Conservation (phyloP, 768 basidiomycete species). For the Cytidiella melzeri region DNA sequence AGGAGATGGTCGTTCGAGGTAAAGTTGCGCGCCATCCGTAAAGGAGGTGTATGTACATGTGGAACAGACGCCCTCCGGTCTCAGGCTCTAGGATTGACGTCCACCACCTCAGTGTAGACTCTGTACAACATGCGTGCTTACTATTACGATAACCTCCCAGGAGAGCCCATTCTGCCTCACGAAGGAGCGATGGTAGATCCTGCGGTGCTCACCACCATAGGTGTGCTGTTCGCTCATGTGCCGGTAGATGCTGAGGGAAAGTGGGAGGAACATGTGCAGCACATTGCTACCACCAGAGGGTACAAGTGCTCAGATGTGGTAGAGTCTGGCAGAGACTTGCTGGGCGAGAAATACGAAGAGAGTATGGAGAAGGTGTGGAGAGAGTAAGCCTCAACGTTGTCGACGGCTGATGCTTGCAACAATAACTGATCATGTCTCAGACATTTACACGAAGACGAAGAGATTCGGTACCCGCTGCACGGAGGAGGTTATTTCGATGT, state of each 20-base stretch:
- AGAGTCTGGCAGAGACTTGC: slow-evolving; percentile 66
- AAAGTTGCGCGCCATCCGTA: no score
- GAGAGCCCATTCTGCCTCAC: slow-evolving; percentile 80
- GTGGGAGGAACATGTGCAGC: slow-evolving; percentile 51
- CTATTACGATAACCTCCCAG: slow-evolving; percentile 67
- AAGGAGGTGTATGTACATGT: no score
- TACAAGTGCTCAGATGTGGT: slow-evolving; percentile 86
- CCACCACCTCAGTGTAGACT: not conserved
- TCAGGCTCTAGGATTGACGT: no score
- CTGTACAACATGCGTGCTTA: slow-evolving; percentile 79
- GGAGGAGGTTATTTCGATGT: slow-evolving; percentile 95
- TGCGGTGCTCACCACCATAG: slow-evolving; percentile 46
- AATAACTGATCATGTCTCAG: slow-evolving; percentile 29
- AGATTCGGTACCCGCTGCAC: slow-evolving; percentile 81
- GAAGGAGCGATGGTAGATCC: slow-evolving; percentile 52
- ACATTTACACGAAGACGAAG: slow-evolving; percentile 95
- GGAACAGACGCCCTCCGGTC: no score
- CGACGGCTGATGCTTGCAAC: not conserved
- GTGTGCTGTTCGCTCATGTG: slow-evolving; percentile 63
- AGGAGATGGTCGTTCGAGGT: no score
- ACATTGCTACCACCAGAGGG: slow-evolving; percentile 55
- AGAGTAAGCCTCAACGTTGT: slow-evolving; percentile 44
- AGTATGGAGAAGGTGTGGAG: slow-evolving; percentile 81
- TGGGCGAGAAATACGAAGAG: slow-evolving; percentile 78
- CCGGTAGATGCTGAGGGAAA: slow-evolving; percentile 43